phyloP scores from a whole-genome alignment of 306 rosid species.

The Citrullus mucosospermus region DNA sequence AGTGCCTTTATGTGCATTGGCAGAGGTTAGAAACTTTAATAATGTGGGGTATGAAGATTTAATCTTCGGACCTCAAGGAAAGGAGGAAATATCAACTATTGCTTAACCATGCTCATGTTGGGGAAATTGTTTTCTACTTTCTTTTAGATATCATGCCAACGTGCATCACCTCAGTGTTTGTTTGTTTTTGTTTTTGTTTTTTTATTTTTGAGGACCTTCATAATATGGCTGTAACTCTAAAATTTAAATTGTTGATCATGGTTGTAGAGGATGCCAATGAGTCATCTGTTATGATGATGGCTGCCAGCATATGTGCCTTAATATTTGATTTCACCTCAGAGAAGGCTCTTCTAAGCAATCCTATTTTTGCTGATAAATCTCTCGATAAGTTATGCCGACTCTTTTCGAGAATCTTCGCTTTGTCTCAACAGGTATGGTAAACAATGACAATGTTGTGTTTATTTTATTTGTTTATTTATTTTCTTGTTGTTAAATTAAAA shows the following conservation, averaged over 20 bases:
- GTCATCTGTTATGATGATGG: slow-evolving; percentile 58
- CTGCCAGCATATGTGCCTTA: slow-evolving; percentile 62
- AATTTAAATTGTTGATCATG: slow-evolving; percentile 14
- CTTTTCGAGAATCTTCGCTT: slow-evolving; percentile 50
- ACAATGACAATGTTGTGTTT: background rate
- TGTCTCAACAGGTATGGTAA: slow-evolving; percentile 43
- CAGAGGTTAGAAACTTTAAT: too few relatives aligned
- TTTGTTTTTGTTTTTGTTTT: too few relatives aligned
- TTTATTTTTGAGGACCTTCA: too few relatives aligned
- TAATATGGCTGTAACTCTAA: too few relatives aligned
- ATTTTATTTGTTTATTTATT: too few relatives aligned
- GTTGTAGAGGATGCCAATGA: slow-evolving; percentile 44
- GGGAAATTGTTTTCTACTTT: background rate
- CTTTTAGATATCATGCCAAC: background rate
- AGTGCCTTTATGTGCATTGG: too few relatives aligned
- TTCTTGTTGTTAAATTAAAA: too few relatives aligned
- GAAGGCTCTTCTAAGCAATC: slow-evolving; percentile 43
- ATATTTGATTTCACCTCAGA: slow-evolving; percentile 70
- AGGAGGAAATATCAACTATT: too few relatives aligned
- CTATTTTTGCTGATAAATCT: slow-evolving; percentile 31
- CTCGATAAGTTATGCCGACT: slow-evolving; percentile 45
- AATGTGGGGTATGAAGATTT: too few relatives aligned
- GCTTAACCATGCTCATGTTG: too few relatives aligned
- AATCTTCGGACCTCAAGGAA: too few relatives aligned
- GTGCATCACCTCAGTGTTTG: too few relatives aligned